These are phyloP conservation scores for Rhodotorula sp. DNA, from an alignment of 1,284 basidiomycete genomes.

Conservation along the genomic window DNA sequence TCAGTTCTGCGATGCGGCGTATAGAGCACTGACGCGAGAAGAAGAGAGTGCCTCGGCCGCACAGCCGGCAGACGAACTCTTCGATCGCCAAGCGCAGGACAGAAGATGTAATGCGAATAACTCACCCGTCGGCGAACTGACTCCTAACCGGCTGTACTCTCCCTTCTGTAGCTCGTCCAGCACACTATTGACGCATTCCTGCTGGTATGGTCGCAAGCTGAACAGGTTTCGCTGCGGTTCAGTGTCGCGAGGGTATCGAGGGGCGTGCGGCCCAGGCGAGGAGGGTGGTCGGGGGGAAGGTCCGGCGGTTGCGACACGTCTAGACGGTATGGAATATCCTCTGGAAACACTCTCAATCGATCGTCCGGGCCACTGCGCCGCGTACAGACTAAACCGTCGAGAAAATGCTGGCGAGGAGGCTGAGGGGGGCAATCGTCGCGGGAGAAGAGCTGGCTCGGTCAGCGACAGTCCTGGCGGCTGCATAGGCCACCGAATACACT, in stretches of 20 bases:
- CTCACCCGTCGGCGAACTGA: conserved; percentile 34
- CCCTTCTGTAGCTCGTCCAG: conserved; percentile 65
- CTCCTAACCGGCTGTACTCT: conserved; percentile 36
- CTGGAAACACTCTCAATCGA: background rate
- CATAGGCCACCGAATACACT: too few relatives aligned
- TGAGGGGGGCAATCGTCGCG: too few relatives aligned
- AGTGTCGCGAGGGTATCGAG: background rate
- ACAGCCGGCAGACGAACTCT: too few relatives aligned
- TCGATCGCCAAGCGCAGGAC: rapidly evolving
- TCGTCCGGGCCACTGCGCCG: background rate
- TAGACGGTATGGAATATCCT: too few relatives aligned
- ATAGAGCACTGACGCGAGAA: too few relatives aligned
- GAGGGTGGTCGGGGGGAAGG: background rate
- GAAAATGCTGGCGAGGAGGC: too few relatives aligned
- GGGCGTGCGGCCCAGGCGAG: background rate
- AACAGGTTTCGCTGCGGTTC: background rate
- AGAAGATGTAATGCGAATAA: background rate
- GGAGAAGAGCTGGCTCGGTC: too few relatives aligned
- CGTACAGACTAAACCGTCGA: too few relatives aligned
- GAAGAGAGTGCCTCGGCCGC: too few relatives aligned
- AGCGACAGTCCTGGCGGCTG: too few relatives aligned
- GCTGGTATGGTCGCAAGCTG: conserved; percentile 72
- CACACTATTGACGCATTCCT: conserved; percentile 78
- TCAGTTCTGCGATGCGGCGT: background rate
- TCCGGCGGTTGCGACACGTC: background rate